Evolutionary conservation across 345 rosid species (phyloP).

Genomic region (Brassica rapa): DNA sequence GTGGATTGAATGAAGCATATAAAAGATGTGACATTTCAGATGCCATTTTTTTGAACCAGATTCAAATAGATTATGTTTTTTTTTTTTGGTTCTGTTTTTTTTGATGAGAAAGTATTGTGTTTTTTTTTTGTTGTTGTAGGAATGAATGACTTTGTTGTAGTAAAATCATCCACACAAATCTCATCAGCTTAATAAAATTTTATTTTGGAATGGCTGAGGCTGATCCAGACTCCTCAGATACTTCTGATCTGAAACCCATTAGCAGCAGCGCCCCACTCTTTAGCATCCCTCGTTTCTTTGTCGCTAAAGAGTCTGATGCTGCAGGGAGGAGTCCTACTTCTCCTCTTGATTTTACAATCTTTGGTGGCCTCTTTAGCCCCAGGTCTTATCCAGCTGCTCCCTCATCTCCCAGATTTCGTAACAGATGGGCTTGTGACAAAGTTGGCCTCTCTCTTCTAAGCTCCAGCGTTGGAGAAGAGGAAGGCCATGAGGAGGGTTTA

Average conservation of each 20-base stretch:
- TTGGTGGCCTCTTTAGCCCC: slow-evolving; percentile 52
- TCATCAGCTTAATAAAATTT: background rate
- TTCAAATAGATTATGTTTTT: background rate
- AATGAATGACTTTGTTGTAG: slow-evolving; percentile 8
- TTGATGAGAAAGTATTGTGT: background rate
- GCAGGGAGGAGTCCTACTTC: slow-evolving; percentile 58
- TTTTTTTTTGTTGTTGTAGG: background rate
- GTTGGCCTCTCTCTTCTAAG: slow-evolving; percentile 63
- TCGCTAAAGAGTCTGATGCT: slow-evolving; percentile 40
- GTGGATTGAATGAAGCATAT: background rate
- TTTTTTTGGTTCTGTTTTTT: no score
- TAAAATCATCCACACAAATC: background rate
- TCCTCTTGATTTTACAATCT: slow-evolving; percentile 59
- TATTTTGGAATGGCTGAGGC: slow-evolving; percentile 26
- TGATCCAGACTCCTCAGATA: slow-evolving; percentile 17
- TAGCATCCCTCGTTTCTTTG: slow-evolving; percentile 47
- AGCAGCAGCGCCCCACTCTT: background rate
- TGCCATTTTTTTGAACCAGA: background rate
- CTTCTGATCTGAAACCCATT: slow-evolving; percentile 39
- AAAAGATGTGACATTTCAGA: background rate
- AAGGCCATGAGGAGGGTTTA: slow-evolving; percentile 4
- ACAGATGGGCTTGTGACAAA: slow-evolving; percentile 51
- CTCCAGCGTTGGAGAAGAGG: slow-evolving; percentile 34
- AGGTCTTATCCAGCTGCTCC: slow-evolving; percentile 36
- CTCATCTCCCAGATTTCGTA: slow-evolving; percentile 38